phyloP scores from a whole-genome alignment of 225 moss, liverwort and hornwort genomes.

The Pleurozium schreberi region DNA sequence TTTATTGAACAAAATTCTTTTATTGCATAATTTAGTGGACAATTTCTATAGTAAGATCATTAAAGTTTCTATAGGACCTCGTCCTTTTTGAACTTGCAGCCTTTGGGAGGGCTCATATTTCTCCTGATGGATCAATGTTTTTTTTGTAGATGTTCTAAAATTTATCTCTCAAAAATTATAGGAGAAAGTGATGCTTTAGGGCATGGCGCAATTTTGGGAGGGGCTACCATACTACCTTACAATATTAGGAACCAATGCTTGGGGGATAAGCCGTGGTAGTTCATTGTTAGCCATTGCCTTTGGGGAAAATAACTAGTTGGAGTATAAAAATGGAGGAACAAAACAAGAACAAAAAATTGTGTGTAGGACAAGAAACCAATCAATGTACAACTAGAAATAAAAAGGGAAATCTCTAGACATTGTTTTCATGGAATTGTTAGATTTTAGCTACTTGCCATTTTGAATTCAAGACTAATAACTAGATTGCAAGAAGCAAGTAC shows the following conservation, averaged over 20 bases:
- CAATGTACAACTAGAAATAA: accelerated
- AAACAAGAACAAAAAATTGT: neutral
- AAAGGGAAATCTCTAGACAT: too few species aligned
- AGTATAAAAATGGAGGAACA: neutral
- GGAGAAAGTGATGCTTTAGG: neutral
- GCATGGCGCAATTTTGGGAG: accelerated
- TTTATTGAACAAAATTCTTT: too few species aligned
- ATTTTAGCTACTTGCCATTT: neutral
- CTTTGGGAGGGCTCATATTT: too few species aligned
- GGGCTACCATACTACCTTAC: neutral
- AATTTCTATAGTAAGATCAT: neutral
- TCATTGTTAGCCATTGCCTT: neutral
- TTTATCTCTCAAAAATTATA: neutral
- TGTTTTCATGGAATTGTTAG: neutral
- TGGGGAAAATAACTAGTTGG: accelerated
- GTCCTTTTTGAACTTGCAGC: too few species aligned
- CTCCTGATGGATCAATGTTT: too few species aligned
- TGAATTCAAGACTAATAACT: neutral
- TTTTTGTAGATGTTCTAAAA: too few species aligned
- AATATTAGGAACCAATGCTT: neutral
- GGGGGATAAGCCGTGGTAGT: accelerated
- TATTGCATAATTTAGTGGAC: too few species aligned
- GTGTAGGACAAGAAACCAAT: accelerated
- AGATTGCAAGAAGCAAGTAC: neutral
- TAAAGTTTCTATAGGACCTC: too few species aligned